Evolutionary conservation across 352 stramenopile genomes (phyloP).

Genomic region (Phytophthora quininea): DNA sequence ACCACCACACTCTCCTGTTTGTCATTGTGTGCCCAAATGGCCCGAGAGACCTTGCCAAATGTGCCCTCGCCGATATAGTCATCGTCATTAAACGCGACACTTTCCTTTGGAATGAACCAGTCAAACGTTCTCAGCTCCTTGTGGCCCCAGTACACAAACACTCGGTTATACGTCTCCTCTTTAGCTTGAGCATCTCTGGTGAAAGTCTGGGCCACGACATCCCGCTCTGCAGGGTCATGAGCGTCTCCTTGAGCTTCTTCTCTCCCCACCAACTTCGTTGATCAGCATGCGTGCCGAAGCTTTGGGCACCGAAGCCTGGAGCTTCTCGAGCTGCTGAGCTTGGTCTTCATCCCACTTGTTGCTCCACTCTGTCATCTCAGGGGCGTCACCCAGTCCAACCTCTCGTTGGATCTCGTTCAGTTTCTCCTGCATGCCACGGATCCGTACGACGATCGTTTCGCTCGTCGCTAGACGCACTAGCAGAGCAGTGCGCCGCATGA

Average conservation of each 20-base stretch:
- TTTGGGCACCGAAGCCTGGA: neutral
- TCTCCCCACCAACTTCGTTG: slow-evolving; percentile 12
- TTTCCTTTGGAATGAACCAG: slow-evolving; percentile 13
- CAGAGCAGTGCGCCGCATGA: slow-evolving; percentile 10
- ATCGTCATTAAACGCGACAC: neutral
- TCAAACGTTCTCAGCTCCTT: neutral
- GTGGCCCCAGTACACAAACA: neutral
- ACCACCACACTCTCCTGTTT: slow-evolving; percentile 20
- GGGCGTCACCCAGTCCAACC: neutral
- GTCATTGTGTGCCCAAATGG: neutral
- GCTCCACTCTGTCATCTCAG: neutral
- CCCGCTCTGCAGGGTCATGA: slow-evolving; percentile 18
- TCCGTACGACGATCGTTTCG: slow-evolving; percentile 5
- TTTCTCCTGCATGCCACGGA: slow-evolving; percentile 6
- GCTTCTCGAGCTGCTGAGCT: slow-evolving; percentile 1
- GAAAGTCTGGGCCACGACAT: slow-evolving; percentile 12
- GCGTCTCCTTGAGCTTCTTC: slow-evolving; percentile 6
- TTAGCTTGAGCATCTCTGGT: slow-evolving; percentile 8
- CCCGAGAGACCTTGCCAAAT: neutral
- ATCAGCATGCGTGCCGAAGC: slow-evolving; percentile 11
- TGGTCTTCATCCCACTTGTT: neutral
- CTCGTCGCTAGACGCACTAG: slow-evolving; percentile 19
- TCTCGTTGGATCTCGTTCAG: slow-evolving; percentile 8
- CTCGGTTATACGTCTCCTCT: neutral
- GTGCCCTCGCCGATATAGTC: neutral